A percentile compares a stretch with the other conserved stretches of the same genome.
Evolutionary conservation across 106 monocot genomes (phyloP).

Genomic region (Allium sativum): DNA sequence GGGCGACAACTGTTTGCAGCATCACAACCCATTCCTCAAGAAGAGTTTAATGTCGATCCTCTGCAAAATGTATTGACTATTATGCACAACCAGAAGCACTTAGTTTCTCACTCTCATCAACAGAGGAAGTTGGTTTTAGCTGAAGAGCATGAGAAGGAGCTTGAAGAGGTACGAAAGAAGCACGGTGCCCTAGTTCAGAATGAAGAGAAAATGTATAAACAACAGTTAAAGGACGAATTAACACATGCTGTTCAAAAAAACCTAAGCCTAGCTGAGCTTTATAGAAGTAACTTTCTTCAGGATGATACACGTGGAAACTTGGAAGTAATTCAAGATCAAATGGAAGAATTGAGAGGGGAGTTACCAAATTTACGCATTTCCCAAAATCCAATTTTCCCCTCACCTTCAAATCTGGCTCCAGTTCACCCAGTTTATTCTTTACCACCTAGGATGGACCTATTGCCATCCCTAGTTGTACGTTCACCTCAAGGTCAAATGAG

Average conservation of each 20-base stretch:
- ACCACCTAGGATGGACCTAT: too few relatives aligned
- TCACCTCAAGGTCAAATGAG: too few relatives aligned
- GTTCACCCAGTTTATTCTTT: too few relatives aligned
- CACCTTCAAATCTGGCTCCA: too few relatives aligned
- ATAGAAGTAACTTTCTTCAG: background rate
- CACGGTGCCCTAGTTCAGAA: constrained; percentile 7
- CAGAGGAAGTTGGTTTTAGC: constrained; percentile 8
- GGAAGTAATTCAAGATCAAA: too few relatives aligned
- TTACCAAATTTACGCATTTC: too few relatives aligned
- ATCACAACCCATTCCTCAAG: constrained; percentile 1
- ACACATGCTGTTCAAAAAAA: constrained; percentile 3
- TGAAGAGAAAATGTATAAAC: background rate
- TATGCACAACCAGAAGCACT: constrained; percentile 1
- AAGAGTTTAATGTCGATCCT: constrained; percentile 10
- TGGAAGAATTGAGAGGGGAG: too few relatives aligned
- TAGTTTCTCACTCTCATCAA: background rate
- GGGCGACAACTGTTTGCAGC: background rate
- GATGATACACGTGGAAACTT: background rate
- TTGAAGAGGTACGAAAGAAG: constrained; percentile 14
- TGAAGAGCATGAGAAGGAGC: constrained; percentile 10
- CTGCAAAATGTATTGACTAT: constrained; percentile 8
- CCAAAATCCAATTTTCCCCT: too few relatives aligned
- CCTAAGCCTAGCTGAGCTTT: constrained; percentile 10
- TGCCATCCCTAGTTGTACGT: too few relatives aligned
- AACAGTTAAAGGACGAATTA: background rate